These are phyloP conservation scores for Cornus kousa DNA, from an alignment of 148 eudicot species.

Conservation along the genomic window DNA sequence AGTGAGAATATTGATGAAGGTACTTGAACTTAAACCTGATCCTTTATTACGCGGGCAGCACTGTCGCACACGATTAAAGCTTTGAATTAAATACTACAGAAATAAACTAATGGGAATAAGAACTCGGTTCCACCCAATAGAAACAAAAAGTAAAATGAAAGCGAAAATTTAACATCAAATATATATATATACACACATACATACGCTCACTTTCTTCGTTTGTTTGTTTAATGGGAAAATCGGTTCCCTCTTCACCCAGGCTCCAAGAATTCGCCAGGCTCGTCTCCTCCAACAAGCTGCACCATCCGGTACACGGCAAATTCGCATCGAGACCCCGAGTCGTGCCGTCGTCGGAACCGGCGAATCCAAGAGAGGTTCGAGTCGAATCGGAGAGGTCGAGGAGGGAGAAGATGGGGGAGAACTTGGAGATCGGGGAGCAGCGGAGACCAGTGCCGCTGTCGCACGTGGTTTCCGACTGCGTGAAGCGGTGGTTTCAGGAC, in stretches of 20 bases:
- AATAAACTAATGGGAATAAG: too few relatives aligned
- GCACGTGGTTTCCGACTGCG: conserved; percentile 51
- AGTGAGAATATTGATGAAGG: too few relatives aligned
- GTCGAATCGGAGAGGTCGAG: conserved; percentile 14
- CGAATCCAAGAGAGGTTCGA: conserved; percentile 8
- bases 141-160: too few relatives aligned
- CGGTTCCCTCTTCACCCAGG: conserved; percentile 29
- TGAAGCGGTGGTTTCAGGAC: conserved; percentile 63
- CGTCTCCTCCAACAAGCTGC: conserved; percentile 25
- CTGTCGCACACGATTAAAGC: too few relatives aligned
- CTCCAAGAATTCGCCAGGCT: conserved; percentile 33
- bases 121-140: too few relatives aligned
- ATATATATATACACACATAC: too few relatives aligned
- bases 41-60: too few relatives aligned
- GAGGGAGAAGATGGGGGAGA: conserved; percentile 24
- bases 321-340: conserved; percentile 17
- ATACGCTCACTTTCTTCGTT: too few relatives aligned
- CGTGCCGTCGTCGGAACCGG: conserved; percentile 10
- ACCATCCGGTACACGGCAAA: conserved; percentile 23
- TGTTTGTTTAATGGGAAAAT: conserved; percentile 33
- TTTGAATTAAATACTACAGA: too few relatives aligned
- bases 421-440: conserved; percentile 3
- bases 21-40: too few relatives aligned
- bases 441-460: conserved; percentile 34
- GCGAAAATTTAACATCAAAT: too few relatives aligned